A percentile compares a stretch with the other conserved stretches of the same genome.
phyloP scores from a whole-genome alignment of 257 asterid genomes.

The Paraleonurus japonicus region DNA sequence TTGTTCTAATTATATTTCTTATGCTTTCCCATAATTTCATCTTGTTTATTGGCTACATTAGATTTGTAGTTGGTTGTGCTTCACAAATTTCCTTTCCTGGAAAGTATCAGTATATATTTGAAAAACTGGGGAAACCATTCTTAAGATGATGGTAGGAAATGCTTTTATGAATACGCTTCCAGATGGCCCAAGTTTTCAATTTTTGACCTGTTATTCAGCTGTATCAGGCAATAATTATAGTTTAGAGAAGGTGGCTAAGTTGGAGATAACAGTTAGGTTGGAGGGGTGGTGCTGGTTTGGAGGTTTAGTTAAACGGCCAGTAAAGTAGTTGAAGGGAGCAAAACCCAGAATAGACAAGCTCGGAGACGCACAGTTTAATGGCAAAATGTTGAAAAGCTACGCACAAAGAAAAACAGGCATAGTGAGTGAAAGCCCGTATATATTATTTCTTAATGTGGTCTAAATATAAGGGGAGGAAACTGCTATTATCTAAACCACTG shows the following conservation, averaged over 20 bases:
- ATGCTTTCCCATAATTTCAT: background rate
- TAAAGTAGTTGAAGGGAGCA: constrained; percentile 12
- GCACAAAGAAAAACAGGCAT: background rate
- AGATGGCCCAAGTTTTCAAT: background rate
- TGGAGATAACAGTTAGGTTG: background rate
- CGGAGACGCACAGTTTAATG: no score
- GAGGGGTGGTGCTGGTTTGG: background rate
- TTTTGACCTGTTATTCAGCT: background rate
- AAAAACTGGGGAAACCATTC: background rate
- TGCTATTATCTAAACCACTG: background rate
- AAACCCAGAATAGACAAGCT: constrained; percentile 1
- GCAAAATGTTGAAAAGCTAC: background rate
- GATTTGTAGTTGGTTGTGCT: background rate
- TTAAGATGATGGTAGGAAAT: constrained; percentile 1
- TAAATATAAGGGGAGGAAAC: background rate
- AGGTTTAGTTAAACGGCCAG: background rate
- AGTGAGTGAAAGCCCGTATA: constrained; percentile 6
- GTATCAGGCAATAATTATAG: background rate
- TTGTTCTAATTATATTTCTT: background rate
- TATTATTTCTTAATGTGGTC: background rate
- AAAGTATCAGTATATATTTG: background rate
- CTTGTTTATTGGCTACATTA: background rate
- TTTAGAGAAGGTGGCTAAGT: background rate
- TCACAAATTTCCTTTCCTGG: background rate
- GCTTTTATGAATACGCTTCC: background rate